A percentile compares a stretch with the other conserved stretches of the same genome.
These are phyloP conservation scores for Elongisporangium prolatum DNA, from an alignment of 352 stramenopile genomes.

Conservation along the genomic window DNA sequence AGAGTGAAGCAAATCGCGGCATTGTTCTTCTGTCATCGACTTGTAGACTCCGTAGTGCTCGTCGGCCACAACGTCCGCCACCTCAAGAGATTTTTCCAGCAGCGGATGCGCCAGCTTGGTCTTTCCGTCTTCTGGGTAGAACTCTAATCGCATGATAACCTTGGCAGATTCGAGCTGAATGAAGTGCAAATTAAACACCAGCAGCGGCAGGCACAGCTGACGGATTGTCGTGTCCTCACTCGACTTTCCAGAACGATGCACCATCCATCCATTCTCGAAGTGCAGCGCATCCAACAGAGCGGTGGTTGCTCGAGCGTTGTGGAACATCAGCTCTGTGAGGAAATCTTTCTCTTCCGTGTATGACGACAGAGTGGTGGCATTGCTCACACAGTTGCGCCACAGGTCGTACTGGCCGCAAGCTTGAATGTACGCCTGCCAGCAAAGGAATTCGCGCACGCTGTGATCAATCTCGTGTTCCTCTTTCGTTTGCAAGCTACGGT, in stretches of 20 bases:
- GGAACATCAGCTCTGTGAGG: constrained; percentile 71
- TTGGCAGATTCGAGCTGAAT: constrained; percentile 76
- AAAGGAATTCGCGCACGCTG: constrained; percentile 56
- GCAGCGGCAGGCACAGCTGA: constrained; percentile 50
- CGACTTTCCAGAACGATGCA: constrained; percentile 37
- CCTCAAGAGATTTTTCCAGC: constrained; percentile 68
- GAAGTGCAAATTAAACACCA: constrained; percentile 75
- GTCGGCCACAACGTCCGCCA: constrained; percentile 75
- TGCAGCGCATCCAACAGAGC: constrained; percentile 67
- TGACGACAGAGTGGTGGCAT: constrained; percentile 13
- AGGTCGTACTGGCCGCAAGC: constrained; percentile 61
- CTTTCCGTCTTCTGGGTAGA: constrained; percentile 57
- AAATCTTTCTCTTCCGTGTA: constrained; percentile 81
- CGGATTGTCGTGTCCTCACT: constrained; percentile 40
- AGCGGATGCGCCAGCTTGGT: constrained; percentile 48
- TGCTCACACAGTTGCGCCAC: constrained; percentile 61
- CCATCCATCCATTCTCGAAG: constrained; percentile 78
- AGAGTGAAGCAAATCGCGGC: constrained; percentile 53
- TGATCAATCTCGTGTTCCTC: constrained; percentile 47
- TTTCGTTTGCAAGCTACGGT: constrained; percentile 34
- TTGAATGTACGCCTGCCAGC: constrained; percentile 68
- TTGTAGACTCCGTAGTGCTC: constrained; percentile 69
- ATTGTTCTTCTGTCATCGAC: constrained; percentile 56
- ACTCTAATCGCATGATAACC: constrained; percentile 57
- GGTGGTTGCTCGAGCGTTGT: constrained; percentile 44